Evolutionary conservation across 306 rosid genomes (phyloP), one percentile per base, ranked within the genome.

Genomic region (Cercis canadensis): DNA sequence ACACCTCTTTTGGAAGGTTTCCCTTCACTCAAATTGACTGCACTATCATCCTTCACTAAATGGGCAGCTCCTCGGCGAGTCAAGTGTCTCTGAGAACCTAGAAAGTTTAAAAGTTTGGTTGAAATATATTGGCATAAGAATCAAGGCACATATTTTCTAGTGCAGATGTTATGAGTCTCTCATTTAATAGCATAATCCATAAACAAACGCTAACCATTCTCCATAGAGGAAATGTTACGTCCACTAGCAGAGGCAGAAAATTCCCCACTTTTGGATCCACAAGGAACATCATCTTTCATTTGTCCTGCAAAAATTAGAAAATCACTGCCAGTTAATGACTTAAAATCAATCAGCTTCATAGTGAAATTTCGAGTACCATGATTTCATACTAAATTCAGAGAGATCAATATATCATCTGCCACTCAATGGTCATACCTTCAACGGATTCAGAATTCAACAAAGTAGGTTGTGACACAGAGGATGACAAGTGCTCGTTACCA

Each of bases 1-100:
- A 51, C 86, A 76, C 86, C 87, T 81, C 84, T 91, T 82, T 85
- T 91, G 43, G 96, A 83, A 41, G 85, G 74, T 73, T 91, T 94
- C 53, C 90, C 95, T 78, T 94, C 96, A 77, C 80, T 79, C 37
- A 57, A 51, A 75, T 78, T 84, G 41, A 67, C 81, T 57, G 87
- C 67, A 65, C 76, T 75, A 69, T 87, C 97, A 78, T 94, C 97
- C 86, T 87, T 90, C 65, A 33, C 79, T 32, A 11, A 36, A 65
- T 75, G 85, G 67, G 73, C 79, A 77, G 80, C 81, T 77, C 96
- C 97, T 15, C 87, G 96, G 11, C 89, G 98, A 70, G 84, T 81
- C 68, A 70, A 78, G 83, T 86, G 87, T 72, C 84, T 82, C 6
- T 74, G 84, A 43, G 92, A 77, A 75, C 95, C 99, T 94, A 63